phyloP scores from a whole-genome alignment of 1,139 yeast genomes.

The Lipomyces yarrowii region DNA sequence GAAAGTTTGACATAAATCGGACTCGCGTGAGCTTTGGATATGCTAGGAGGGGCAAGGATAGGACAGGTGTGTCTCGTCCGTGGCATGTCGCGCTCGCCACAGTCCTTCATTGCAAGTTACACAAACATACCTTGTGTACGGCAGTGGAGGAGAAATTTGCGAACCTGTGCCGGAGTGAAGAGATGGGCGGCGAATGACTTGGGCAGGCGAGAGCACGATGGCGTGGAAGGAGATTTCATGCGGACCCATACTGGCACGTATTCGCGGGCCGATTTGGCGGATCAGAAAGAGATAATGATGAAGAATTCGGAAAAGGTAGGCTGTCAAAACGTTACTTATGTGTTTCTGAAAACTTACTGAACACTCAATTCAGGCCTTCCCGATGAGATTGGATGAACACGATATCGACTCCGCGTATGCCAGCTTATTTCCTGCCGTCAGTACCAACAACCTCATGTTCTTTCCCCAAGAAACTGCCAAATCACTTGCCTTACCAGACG shows the following conservation, averaged over 20 bases:
- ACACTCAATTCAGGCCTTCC: neutral
- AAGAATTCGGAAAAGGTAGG: neutral
- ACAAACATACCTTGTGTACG: neutral
- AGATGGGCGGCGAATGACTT: neutral
- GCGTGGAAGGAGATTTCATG: neutral
- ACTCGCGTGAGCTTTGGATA: neutral
- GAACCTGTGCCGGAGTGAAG: neutral
- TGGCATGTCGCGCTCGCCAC: neutral
- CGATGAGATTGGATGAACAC: constrained; percentile 6
- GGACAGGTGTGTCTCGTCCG: neutral
- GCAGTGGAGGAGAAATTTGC: neutral
- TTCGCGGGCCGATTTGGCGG: neutral
- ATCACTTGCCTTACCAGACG: constrained; percentile 14
- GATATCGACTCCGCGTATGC: constrained; percentile 16
- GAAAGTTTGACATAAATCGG: neutral
- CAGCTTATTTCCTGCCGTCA: constrained; percentile 15
- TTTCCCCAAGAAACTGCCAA: constrained; percentile 8
- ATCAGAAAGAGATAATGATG: neutral
- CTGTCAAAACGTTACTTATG: neutral
- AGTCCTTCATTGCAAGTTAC: neutral
- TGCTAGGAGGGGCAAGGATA: neutral
- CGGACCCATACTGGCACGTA: neutral
- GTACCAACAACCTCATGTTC: constrained; percentile 5
- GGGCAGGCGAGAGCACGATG: neutral
- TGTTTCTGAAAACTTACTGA: neutral